These are phyloP conservation scores for Halenospora varia DNA, from an alignment of 495 filamentous ascomycete species.

Conservation along the genomic window DNA sequence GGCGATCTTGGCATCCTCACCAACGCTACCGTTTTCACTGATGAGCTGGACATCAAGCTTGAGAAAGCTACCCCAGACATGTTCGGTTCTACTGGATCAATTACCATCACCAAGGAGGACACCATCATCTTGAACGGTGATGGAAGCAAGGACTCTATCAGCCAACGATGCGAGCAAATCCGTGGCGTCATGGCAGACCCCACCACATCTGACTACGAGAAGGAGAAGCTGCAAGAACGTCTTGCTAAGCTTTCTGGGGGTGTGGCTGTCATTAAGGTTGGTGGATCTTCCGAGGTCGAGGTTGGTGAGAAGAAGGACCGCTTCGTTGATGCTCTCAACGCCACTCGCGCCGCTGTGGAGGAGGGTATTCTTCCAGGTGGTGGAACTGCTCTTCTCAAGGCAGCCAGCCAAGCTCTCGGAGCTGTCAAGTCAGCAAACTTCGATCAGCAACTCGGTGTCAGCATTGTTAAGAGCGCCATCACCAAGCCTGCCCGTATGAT, in stretches of 20 bases:
- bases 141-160: constrained; percentile 88
- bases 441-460: constrained; percentile 97
- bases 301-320: constrained; percentile 99
- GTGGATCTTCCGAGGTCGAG: constrained; percentile 95
- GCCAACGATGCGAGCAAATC: constrained; percentile 98
- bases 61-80: constrained; percentile 95
- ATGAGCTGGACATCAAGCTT: constrained; percentile 97
- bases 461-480: constrained; percentile 95
- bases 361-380: constrained; percentile 98
- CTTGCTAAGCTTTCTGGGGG: constrained; percentile 98
- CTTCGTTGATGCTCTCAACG: constrained; percentile 96
- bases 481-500: constrained; percentile 91
- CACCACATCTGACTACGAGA: constrained; percentile 95
- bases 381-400: constrained; percentile 97
- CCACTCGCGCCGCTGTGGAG: constrained; percentile 96
- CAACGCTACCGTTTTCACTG: constrained; percentile 95
- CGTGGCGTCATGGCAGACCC: constrained; percentile 94
- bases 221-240: constrained; percentile 99
- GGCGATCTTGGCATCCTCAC: constrained; percentile 93
- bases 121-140: constrained; percentile 98
- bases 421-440: constrained; percentile 88
- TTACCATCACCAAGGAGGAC: constrained; percentile 99
- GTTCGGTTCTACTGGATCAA: constrained; percentile 94
- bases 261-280: constrained; percentile 99
- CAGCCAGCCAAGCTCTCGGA: constrained; percentile 80